Evolutionary conservation across 1,139 yeast genomes (phyloP).

Genomic region (Suhomyces wounanorum): DNA sequence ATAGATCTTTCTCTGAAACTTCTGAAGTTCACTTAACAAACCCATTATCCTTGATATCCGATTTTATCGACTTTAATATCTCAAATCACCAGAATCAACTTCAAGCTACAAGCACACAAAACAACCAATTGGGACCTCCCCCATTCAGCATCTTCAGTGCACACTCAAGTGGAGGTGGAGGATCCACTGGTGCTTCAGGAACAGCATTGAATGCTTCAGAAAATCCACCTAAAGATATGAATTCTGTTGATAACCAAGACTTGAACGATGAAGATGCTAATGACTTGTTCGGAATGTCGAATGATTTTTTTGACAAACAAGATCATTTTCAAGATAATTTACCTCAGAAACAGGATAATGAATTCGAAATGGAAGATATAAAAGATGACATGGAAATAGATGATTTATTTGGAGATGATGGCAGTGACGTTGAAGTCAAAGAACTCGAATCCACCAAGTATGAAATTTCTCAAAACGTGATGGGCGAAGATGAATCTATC

Average conservation of each 20-base stretch:
- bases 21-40: constrained; percentile 17
- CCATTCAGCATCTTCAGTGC: constrained; percentile 33
- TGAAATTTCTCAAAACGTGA: background rate
- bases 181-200: constrained; percentile 25
- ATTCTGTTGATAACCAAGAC: constrained; percentile 15
- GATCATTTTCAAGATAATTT: constrained; percentile 21
- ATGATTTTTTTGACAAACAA: constrained; percentile 31
- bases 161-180: constrained; percentile 22
- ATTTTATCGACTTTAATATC: constrained; percentile 40
- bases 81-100: constrained; percentile 20
- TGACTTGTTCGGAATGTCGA: constrained; percentile 28
- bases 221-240: constrained; percentile 16
- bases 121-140: constrained; percentile 9
- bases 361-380: background rate
- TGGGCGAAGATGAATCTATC: background rate
- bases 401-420: constrained; percentile 46
- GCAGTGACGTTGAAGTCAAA: constrained; percentile 21
- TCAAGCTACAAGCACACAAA: constrained; percentile 9
- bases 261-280: constrained; percentile 24
- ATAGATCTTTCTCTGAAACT: background rate
- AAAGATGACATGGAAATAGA: constrained; percentile 36
- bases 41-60: constrained; percentile 39
- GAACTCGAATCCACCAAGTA: background rate
- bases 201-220: constrained; percentile 5
- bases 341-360: constrained; percentile 3